Base-by-base conservation (phyloP, 2,329 filamentous ascomycete species). In the Sporothrix schenckii region DNA sequence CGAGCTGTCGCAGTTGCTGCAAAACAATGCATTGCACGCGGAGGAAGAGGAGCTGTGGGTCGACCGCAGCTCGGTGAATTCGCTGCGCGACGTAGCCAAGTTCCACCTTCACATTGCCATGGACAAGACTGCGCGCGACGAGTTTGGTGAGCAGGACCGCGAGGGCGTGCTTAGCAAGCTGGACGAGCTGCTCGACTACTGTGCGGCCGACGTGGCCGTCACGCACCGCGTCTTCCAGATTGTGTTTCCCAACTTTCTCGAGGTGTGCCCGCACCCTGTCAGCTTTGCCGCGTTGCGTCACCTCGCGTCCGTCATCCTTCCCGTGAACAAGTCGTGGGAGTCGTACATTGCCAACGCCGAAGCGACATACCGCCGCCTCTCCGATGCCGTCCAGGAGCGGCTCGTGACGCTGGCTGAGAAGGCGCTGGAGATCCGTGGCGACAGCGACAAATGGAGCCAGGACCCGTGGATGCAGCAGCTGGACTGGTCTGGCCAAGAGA, bases 31-130 rank as follows among this genome's bases (percentile, higher is more conserved):
- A 69, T 79, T 92, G 61, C 86, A 84, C 13, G 90, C 97, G 70
- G 92, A 97, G 74, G 94, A 98, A 77, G 95, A 98, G 76, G 95
- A 99, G 76, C 82, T 97, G 0, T 99, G 95, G 95, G 92, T 99
- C 4, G 93, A 93, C 69, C 86, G 93, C 78, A 98, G 94, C 78
- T 97, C 95, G 0, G 87, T 97, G 76, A 99, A 99, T 80, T 99
- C 95, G 0, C 82, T 99, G 52, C 88, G 94, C 24, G 95, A 99
- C 76, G 95, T 99, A 6, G 96, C 95, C 72, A 93, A 97, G 78
- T 99, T 99, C 74, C 95, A 99, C 78, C 92, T 97, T 75, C 89
- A 94, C 75, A 88, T 97, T 68, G 90, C 91, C 3, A 93, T 99
- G 71, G 94, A 99, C 81, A 99, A 99, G 82, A 87, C 91, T 2